These are phyloP conservation scores for Saturnispora kantuleensis DNA, from an alignment of 805 yeast genomes.

Conservation along the genomic window DNA sequence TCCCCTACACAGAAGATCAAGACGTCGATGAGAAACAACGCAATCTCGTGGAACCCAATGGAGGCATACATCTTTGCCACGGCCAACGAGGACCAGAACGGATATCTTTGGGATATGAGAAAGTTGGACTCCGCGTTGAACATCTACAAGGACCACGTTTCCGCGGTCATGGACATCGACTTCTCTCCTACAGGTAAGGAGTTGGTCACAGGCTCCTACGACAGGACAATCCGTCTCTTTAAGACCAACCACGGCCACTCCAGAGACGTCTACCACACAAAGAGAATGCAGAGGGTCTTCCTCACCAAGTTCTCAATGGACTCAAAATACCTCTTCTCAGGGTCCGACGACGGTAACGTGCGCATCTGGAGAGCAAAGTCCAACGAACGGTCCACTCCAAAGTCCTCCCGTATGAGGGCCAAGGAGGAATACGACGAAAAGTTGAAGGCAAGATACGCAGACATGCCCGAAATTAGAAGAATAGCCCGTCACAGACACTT, in stretches of 20 bases:
- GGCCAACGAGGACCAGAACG: constrained; percentile 91
- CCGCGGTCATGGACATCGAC: constrained; percentile 91
- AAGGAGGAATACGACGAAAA: constrained; percentile 87
- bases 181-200: constrained; percentile 97
- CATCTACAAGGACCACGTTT: constrained; percentile 89
- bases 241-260: constrained; percentile 72
- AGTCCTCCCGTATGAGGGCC: constrained; percentile 68
- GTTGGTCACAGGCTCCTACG: constrained; percentile 90
- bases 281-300: constrained; percentile 94
- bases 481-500: constrained; percentile 88
- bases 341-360: constrained; percentile 94
- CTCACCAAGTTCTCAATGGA: constrained; percentile 82
- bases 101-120: constrained; percentile 94
- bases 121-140: constrained; percentile 72
- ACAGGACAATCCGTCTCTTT: constrained; percentile 80
- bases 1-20: constrained; percentile 88
- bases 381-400: constrained; percentile 71
- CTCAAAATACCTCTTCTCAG: constrained; percentile 74
- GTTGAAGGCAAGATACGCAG: constrained; percentile 82
- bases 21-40: constrained; percentile 72
- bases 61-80: constrained; percentile 91
- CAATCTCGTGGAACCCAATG: constrained; percentile 95
- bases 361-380: constrained; percentile 89
- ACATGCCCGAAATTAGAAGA: constrained; percentile 93
- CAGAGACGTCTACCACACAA: constrained; percentile 90